Conservation (phyloP, 768 basidiomycete genomes). For the Solioccasus polychromus region DNA sequence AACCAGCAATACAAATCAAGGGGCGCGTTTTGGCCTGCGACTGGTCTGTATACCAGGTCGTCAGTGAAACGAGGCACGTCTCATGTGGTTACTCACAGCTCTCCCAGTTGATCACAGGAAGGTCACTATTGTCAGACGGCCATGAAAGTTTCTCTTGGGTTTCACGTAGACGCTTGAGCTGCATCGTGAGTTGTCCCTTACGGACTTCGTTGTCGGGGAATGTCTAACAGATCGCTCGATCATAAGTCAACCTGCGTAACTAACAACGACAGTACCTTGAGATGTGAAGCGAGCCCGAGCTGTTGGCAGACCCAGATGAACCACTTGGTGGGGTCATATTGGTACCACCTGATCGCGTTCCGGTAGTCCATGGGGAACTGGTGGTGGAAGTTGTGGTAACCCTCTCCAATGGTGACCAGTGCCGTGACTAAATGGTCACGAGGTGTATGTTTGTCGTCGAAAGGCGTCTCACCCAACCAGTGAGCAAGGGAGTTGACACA, state of each 20-base stretch:
- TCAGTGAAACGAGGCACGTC: neutral
- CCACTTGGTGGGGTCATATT: slow-evolving; percentile 95
- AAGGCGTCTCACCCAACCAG: slow-evolving; percentile 91
- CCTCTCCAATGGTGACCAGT: slow-evolving; percentile 88
- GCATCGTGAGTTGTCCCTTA: slow-evolving; percentile 93
- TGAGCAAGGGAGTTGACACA: slow-evolving; percentile 97
- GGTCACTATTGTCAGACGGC: slow-evolving; percentile 72
- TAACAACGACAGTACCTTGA: slow-evolving; percentile 39
- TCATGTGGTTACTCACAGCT: slow-evolving; percentile 52
- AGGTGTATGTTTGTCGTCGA: slow-evolving; percentile 94
- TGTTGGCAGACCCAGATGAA: slow-evolving; percentile 53
- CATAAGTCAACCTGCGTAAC: neutral
- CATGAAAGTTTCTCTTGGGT: slow-evolving; percentile 75
- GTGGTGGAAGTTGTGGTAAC: slow-evolving; percentile 99
- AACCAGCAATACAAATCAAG: slow-evolving; percentile 82
- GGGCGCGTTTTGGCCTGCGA: slow-evolving; percentile 78
- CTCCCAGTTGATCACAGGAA: slow-evolving; percentile 86
- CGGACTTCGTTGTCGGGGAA: slow-evolving; percentile 72
- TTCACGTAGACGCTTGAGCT: slow-evolving; percentile 80
- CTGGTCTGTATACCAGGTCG: slow-evolving; percentile 50
- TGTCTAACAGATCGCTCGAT: slow-evolving; percentile 17
- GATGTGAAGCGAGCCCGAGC: slow-evolving; percentile 53
- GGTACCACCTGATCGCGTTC: slow-evolving; percentile 89
- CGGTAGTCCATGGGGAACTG: slow-evolving; percentile 97
- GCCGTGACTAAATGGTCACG: slow-evolving; percentile 88